A percentile compares a stretch with the other conserved stretches of the same genome.
These are phyloP conservation scores for Cornus suecica DNA, from an alignment of 148 eudicot species.

Conservation along the genomic window DNA sequence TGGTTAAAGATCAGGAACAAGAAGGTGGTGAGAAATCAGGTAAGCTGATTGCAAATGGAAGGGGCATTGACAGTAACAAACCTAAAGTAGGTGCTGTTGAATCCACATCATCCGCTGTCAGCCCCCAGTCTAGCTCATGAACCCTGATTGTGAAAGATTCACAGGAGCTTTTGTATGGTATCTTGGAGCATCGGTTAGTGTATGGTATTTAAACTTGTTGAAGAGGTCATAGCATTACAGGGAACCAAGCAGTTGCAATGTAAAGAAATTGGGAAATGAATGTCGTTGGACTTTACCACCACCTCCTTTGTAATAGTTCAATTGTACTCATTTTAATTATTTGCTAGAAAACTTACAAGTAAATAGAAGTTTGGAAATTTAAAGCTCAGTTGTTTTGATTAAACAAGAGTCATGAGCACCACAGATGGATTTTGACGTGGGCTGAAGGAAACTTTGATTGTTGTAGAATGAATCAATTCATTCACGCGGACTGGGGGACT, in stretches of 20 bases:
- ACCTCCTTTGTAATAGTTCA: not conserved
- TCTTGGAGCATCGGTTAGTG: not conserved
- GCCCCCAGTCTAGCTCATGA: constrained; percentile 22
- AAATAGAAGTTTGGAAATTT: too few species aligned
- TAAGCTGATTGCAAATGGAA: constrained; percentile 34
- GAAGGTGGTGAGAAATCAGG: constrained; percentile 31
- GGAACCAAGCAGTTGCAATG: not conserved
- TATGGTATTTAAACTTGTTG: not conserved
- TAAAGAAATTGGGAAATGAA: not conserved
- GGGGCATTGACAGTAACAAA: constrained; percentile 20
- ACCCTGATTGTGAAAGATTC: not conserved
- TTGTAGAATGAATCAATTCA: too few species aligned
- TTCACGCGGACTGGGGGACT: too few species aligned
- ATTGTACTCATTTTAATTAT: too few species aligned
- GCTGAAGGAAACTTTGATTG: too few species aligned
- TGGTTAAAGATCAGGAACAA: constrained; percentile 71
- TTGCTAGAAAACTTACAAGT: too few species aligned
- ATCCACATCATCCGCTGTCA: constrained; percentile 33
- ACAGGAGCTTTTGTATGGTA: not conserved
- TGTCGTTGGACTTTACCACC: not conserved
- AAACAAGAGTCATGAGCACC: too few species aligned
- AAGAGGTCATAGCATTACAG: not conserved
- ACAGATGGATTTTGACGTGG: too few species aligned
- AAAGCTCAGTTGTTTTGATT: not conserved
- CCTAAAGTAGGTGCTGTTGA: constrained; percentile 25